A percentile compares a stretch with the other conserved stretches of the same genome.
These are phyloP conservation scores for Cucurbita pepo DNA, from an alignment of 306 rosid genomes.

Conservation along the genomic window DNA sequence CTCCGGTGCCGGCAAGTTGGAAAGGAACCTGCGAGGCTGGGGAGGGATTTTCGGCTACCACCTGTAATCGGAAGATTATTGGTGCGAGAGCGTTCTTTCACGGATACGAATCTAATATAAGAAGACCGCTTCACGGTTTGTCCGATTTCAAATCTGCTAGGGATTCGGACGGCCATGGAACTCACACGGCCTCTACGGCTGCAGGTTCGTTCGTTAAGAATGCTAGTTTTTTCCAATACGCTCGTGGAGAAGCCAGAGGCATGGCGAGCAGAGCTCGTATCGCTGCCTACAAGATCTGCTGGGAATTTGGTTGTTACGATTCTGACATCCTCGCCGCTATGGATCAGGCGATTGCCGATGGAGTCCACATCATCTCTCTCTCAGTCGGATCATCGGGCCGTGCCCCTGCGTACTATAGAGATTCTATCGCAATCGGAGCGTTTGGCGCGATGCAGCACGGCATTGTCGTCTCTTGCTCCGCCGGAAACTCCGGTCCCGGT, in stretches of 20 bases:
- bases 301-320: slow-evolving; percentile 58
- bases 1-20: slow-evolving; percentile 36
- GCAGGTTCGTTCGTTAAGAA: slow-evolving; percentile 43
- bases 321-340: slow-evolving; percentile 89
- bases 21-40: slow-evolving; percentile 36
- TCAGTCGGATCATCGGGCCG: slow-evolving; percentile 62
- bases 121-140: slow-evolving; percentile 30
- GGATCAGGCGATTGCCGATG: slow-evolving; percentile 77
- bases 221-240: slow-evolving; percentile 52
- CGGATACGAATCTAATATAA: slow-evolving; percentile 40
- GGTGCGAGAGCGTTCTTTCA: slow-evolving; percentile 48
- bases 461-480: slow-evolving; percentile 69
- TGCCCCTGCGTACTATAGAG: slow-evolving; percentile 35
- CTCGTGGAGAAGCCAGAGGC: slow-evolving; percentile 63
- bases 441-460: slow-evolving; percentile 55
- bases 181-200: slow-evolving; percentile 78
- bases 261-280: slow-evolving; percentile 79
- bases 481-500: slow-evolving; percentile 71
- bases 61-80: slow-evolving; percentile 55
- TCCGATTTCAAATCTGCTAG: slow-evolving; percentile 47
- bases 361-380: slow-evolving; percentile 59
- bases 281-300: slow-evolving; percentile 79
- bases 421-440: slow-evolving; percentile 72
- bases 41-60: slow-evolving; percentile 28
- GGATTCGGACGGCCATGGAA: slow-evolving; percentile 72